Conservation (phyloP, 2,329 filamentous ascomycete genomes). For the Elsinoe perseae region DNA sequence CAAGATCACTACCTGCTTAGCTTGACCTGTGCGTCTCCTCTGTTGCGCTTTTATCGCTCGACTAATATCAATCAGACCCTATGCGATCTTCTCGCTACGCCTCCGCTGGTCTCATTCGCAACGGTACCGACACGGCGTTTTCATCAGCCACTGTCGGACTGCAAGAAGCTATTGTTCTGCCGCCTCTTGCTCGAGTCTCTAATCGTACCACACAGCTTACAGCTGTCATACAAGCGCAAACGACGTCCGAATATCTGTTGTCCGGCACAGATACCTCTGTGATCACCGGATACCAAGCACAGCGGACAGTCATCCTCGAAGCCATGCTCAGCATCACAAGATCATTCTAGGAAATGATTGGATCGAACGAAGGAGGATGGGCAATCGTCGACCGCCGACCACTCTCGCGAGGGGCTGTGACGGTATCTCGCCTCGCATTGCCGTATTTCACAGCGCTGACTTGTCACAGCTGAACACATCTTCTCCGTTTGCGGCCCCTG, state of each 20-base stretch:
- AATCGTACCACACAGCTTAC: slow-evolving; percentile 20
- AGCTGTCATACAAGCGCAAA: slow-evolving; percentile 20
- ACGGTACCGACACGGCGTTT: neutral
- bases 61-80: slow-evolving; percentile 17
- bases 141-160: slow-evolving; percentile 15
- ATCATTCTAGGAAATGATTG: slow-evolving; percentile 27
- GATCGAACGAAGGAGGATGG: slow-evolving; percentile 27
- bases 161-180: slow-evolving; percentile 26
- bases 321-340: slow-evolving; percentile 22
- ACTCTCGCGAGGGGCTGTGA: slow-evolving; percentile 40
- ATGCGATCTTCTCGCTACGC: neutral
- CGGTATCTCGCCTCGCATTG: neutral
- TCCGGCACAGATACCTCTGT: slow-evolving; percentile 19
- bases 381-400: slow-evolving; percentile 33
- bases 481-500: slow-evolving; percentile 33
- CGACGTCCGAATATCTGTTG: slow-evolving; percentile 21
- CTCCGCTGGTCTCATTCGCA: neutral
- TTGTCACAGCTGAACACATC: slow-evolving; percentile 30
- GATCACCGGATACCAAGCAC: slow-evolving; percentile 23
- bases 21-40: slow-evolving; percentile 15
- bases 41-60: neutral
- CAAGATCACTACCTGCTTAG: slow-evolving; percentile 45
- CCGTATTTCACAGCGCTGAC: neutral
- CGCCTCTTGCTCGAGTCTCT: slow-evolving; percentile 22
- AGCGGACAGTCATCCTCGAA: slow-evolving; percentile 22